Conservation (phyloP, 306 rosid species). For the Bauhinia variegata region DNA sequence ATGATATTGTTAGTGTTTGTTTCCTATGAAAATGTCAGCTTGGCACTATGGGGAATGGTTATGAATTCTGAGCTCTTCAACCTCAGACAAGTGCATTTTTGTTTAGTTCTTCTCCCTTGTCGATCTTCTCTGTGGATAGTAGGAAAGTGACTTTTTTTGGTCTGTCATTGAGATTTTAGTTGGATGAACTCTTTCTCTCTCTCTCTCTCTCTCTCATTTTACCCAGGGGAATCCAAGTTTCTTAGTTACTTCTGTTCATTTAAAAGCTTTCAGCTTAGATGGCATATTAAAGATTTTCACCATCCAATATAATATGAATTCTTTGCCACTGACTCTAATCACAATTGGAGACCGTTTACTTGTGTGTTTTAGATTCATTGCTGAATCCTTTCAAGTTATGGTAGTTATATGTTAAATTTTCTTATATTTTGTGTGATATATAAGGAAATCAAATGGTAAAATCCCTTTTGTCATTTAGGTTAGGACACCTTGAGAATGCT, state of each 20-base stretch:
- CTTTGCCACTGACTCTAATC: no score
- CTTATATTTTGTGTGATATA: no score
- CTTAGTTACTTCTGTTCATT: background rate
- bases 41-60: constrained; percentile 10
- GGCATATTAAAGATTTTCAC: constrained; percentile 32
- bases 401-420: background rate
- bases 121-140: background rate
- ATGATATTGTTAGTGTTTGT: background rate
- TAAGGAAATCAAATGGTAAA: constrained; percentile 21
- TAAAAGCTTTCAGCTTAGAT: constrained; percentile 18
- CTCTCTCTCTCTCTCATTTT: background rate
- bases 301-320: no score
- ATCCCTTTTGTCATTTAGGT: constrained; percentile 48
- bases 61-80: constrained; percentile 1
- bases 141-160: background rate
- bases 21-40: constrained; percentile 2
- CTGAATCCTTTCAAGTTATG: constrained; percentile 6
- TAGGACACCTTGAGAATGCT: constrained; percentile 89
- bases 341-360: background rate
- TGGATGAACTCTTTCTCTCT: background rate
- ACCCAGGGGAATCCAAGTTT: background rate
- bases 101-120: no score
- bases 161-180: background rate
- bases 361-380: constrained; percentile 44
- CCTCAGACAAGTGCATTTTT: constrained; percentile 32